Evolutionary conservation across 1,284 basidiomycete species (phyloP).

Genomic region (Cutaneotrichosporon mucoides): DNA sequence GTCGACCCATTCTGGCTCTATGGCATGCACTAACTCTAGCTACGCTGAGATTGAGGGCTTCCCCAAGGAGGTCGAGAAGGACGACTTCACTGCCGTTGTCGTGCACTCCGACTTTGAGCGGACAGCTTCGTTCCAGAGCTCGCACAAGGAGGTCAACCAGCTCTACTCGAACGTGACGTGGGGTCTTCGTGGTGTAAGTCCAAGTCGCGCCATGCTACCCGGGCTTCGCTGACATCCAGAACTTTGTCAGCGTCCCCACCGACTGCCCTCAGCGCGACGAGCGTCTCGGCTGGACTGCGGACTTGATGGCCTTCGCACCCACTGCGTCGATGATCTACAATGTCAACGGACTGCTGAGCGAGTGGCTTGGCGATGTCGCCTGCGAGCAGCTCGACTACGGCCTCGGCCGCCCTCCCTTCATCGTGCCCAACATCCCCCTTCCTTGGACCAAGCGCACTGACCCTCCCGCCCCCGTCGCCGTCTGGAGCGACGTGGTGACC

Average conservation of each 20-base stretch:
- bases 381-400: conserved; percentile 22
- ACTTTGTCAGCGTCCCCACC: conserved; percentile 40
- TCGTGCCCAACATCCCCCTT: conserved; percentile 26
- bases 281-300: conserved; percentile 43
- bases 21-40: neutral
- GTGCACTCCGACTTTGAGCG: conserved; percentile 31
- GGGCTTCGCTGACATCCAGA: conserved; percentile 12
- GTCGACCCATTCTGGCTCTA: no score
- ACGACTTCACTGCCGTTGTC: conserved; percentile 29
- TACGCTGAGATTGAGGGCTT: conserved; percentile 21
- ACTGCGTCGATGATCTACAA: conserved; percentile 38
- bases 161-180: conserved; percentile 37
- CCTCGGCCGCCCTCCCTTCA: conserved; percentile 23
- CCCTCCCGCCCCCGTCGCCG: conserved; percentile 1
- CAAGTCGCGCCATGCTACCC: neutral
- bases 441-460: neutral
- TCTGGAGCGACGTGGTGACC: conserved; percentile 30
- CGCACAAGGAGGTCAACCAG: conserved; percentile 30
- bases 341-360: conserved; percentile 23
- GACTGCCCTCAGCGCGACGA: conserved; percentile 46
- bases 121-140: conserved; percentile 30
- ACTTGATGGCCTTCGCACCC: conserved; percentile 36
- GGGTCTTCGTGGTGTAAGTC: conserved; percentile 18
- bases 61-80: conserved; percentile 8
- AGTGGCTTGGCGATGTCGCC: conserved; percentile 35